Evolutionary conservation across 2,329 filamentous ascomycete species (phyloP).

Genomic region (Epichloe brachyelytri): DNA sequence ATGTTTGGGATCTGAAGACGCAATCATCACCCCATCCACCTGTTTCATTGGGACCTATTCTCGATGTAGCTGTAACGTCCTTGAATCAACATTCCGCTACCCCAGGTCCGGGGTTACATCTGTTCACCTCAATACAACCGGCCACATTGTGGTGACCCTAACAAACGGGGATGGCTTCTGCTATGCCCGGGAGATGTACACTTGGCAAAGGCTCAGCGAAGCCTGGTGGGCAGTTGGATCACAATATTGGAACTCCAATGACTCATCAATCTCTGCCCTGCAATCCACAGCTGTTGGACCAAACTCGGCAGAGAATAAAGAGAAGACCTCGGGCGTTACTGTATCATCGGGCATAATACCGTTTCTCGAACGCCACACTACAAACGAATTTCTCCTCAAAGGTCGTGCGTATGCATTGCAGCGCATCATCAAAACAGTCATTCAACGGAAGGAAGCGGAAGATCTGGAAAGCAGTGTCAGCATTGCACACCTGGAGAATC

Average conservation of each 20-base stretch:
- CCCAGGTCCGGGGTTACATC: constrained; percentile 74
- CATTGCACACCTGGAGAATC: constrained; percentile 89
- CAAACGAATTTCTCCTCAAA: constrained; percentile 80
- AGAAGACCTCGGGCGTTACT: constrained; percentile 34
- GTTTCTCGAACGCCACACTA: constrained; percentile 86
- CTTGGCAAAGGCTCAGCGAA: constrained; percentile 93
- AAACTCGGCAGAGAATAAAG: constrained; percentile 32
- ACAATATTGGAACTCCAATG: constrained; percentile 98
- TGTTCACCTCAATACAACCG: constrained; percentile 78
- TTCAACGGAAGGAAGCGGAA: constrained; percentile 84
- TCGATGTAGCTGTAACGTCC: constrained; percentile 73
- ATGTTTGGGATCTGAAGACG: constrained; percentile 85
- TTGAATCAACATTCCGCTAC: constrained; percentile 65
- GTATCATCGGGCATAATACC: constrained; percentile 89
- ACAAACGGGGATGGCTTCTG: constrained; percentile 91
- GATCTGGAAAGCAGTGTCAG: constrained; percentile 83
- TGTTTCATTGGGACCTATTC: constrained; percentile 72
- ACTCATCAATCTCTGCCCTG: constrained; percentile 73
- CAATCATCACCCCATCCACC: constrained; percentile 80
- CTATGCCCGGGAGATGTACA: constrained; percentile 74
- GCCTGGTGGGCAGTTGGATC: constrained; percentile 96
- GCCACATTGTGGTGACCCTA: constrained; percentile 76
- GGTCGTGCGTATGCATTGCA: constrained; percentile 86
- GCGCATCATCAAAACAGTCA: constrained; percentile 75
- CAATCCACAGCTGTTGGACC: constrained; percentile 57